Evolutionary conservation across 2,329 filamentous ascomycete genomes (phyloP).

Genomic region (Fusarium dlaminii): DNA sequence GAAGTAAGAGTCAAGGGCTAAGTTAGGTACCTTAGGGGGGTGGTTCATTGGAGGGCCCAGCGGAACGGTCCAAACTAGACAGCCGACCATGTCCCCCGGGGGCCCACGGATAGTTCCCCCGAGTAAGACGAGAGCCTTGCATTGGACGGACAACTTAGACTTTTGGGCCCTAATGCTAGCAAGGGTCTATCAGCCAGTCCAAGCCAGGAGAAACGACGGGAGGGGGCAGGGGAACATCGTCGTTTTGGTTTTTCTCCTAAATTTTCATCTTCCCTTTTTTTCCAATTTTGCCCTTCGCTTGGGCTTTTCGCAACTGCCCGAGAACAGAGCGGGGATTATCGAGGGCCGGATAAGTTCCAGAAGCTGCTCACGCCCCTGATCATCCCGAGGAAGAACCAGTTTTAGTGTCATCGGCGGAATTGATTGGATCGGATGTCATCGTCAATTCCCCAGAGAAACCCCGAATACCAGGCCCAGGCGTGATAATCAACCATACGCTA

Average conservation of each 20-base stretch:
- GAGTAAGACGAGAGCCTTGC: slow-evolving; percentile 27
- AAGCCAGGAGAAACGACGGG: not conserved
- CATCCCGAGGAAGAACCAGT: not conserved
- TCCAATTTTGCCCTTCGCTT: slow-evolving; percentile 6
- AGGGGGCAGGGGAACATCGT: slow-evolving; percentile 25
- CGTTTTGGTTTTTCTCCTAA: slow-evolving; percentile 5
- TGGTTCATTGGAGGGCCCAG: slow-evolving; percentile 33
- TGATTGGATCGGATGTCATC: slow-evolving; percentile 14
- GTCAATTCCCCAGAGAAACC: not conserved
- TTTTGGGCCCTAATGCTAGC: slow-evolving; percentile 21
- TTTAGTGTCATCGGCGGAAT: slow-evolving; percentile 1
- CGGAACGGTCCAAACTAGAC: slow-evolving; percentile 43
- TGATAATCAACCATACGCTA: not conserved
- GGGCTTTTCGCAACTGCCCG: slow-evolving; percentile 7
- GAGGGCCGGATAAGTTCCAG: slow-evolving; percentile 31
- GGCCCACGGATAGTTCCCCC: slow-evolving; percentile 35
- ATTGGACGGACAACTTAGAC: slow-evolving; percentile 32
- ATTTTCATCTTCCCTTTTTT: slow-evolving; percentile 6
- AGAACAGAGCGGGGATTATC: slow-evolving; percentile 25
- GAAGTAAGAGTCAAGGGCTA: not conserved
- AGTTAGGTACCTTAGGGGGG: slow-evolving; percentile 10
- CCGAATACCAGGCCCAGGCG: not conserved
- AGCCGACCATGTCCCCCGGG: slow-evolving; percentile 32
- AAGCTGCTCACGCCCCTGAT: slow-evolving; percentile 23
- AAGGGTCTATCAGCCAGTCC: slow-evolving; percentile 9